Evolutionary conservation across 495 filamentous ascomycete genomes (phyloP).

Genomic region (Penicillium turbatum): DNA sequence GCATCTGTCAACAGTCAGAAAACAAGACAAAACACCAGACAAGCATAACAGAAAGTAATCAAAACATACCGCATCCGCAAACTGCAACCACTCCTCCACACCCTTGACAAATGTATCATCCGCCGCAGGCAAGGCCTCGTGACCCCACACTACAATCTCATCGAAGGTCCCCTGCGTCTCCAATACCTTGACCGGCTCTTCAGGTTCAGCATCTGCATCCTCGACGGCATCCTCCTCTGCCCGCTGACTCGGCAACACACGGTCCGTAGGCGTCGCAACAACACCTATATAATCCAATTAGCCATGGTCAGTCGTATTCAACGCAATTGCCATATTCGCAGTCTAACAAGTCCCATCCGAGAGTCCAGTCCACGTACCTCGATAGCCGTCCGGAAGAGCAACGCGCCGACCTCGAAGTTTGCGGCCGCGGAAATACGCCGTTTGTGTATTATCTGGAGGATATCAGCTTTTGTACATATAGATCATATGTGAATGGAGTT

Average conservation of each 20-base stretch:
- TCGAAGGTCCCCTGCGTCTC: constrained; percentile 69
- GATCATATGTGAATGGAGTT: not conserved
- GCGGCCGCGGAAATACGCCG: constrained; percentile 77
- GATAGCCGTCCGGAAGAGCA: constrained; percentile 69
- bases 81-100: constrained; percentile 78
- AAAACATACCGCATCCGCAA: constrained; percentile 59
- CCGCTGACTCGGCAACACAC: constrained; percentile 19
- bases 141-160: constrained; percentile 76
- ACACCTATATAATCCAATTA: constrained; percentile 27
- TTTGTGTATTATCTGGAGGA: constrained; percentile 43
- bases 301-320: not conserved
- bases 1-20: constrained; percentile 28
- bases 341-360: not conserved
- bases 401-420: constrained; percentile 68
- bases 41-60: not conserved
- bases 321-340: not conserved
- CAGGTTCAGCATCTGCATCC: constrained; percentile 28
- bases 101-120: constrained; percentile 67
- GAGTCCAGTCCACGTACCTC: constrained; percentile 50
- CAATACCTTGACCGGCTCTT: constrained; percentile 54
- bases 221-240: constrained; percentile 45
- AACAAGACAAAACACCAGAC: not conserved
- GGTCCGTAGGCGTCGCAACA: constrained; percentile 38
- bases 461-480: constrained; percentile 10
- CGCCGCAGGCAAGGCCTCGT: constrained; percentile 63